These are phyloP conservation scores for Penicillium sumatraense DNA, from an alignment of 2,329 filamentous ascomycete species.

Conservation along the genomic window DNA sequence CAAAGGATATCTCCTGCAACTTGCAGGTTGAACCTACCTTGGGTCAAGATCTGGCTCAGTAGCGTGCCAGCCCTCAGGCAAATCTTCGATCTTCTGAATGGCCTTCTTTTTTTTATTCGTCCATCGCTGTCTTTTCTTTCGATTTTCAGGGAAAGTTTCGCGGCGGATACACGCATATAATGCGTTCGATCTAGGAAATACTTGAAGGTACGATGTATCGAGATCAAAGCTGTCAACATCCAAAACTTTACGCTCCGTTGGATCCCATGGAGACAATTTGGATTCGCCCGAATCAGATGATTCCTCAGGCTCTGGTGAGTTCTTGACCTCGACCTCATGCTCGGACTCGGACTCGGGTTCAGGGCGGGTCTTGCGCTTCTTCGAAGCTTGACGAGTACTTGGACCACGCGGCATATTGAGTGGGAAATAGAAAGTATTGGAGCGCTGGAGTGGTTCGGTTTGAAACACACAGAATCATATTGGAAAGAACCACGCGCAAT, in stretches of 20 bases:
- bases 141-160: too few relatives aligned
- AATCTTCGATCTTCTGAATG: not conserved
- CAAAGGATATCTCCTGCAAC: not conserved
- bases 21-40: not conserved
- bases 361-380: not conserved
- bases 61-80: not conserved
- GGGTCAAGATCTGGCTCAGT: slow-evolving; percentile 5
- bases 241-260: not conserved
- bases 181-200: too few relatives aligned
- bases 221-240: not conserved
- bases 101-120: not conserved
- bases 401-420: not conserved
- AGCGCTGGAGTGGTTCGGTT: too few relatives aligned
- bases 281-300: too few relatives aligned
- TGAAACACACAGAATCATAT: too few relatives aligned
- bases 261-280: not conserved
- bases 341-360: not conserved
- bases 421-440: not conserved
- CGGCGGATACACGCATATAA: too few relatives aligned
- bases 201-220: not conserved
- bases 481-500: too few relatives aligned
- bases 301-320: too few relatives aligned
- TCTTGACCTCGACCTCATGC: not conserved
- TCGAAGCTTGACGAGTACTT: not conserved
- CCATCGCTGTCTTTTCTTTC: not conserved